Evolutionary conservation across 1,284 basidiomycete genomes (phyloP).

Genomic region (Irpex sp.): DNA sequence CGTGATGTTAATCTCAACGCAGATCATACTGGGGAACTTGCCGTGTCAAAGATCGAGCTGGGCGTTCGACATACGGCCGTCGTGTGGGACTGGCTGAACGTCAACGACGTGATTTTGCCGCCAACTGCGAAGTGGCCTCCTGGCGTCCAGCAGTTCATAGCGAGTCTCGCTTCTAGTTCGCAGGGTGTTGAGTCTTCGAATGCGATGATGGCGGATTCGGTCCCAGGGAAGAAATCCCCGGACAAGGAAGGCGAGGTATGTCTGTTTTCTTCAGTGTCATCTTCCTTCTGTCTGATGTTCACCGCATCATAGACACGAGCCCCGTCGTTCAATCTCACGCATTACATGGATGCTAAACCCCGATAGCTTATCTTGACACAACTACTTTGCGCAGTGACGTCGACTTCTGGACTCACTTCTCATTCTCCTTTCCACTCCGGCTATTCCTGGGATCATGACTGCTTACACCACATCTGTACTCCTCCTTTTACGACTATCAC

Average conservation of each 20-base stretch:
- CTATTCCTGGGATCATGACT: not conserved
- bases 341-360: slow-evolving; percentile 40
- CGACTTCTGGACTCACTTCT: not conserved
- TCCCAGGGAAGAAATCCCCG: slow-evolving; percentile 10
- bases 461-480: too few relatives aligned
- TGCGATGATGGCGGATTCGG: slow-evolving; percentile 8
- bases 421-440: not conserved
- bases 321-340: slow-evolving; percentile 44
- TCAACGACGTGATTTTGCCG: slow-evolving; percentile 40
- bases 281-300: not conserved
- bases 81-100: slow-evolving; percentile 51
- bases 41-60: slow-evolving; percentile 58
- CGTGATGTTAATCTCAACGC: not conserved
- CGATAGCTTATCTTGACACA: not conserved
- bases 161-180: not conserved
- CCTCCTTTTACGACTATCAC: not conserved
- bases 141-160: slow-evolving; percentile 24
- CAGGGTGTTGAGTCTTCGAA: slow-evolving; percentile 8
- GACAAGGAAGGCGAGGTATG: slow-evolving; percentile 17
- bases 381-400: not conserved
- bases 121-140: slow-evolving; percentile 38
- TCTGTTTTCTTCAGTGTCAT: not conserved
- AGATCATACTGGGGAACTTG: slow-evolving; percentile 48
- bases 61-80: slow-evolving; percentile 53
- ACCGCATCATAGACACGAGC: slow-evolving; percentile 19